Base-by-base conservation (phyloP, 1,139 yeast genomes). In the Arxiozyma slooffiae region DNA sequence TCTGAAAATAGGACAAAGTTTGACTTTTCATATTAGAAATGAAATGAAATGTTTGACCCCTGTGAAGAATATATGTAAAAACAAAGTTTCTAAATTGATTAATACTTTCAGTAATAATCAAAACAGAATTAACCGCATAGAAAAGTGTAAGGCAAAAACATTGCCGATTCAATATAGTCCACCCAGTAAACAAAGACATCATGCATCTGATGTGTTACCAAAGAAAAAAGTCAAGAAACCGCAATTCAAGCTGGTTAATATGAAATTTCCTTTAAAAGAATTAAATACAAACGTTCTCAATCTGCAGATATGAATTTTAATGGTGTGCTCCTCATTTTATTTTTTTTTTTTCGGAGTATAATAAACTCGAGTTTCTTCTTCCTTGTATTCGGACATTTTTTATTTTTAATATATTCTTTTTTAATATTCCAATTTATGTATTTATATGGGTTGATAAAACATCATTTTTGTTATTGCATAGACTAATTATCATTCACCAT, bases 11-110 rank as follows among this genome's bases (percentile, higher is more conserved):
- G 65, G 67, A 18, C 66, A 65, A 48, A 67, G 66, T 3, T 53
- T 64, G 23, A 63, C 67, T 16, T 65, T 64, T 55, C 66, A 64
- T 44, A 50, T 61, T 37, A 61, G 59, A 38, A 57, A 60, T n/a
- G 66, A 63, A 46, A 61, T 57, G 44, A 62, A 60, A 46, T 58
- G 58, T 16, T 49, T 64, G 44, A 62, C 68, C 2, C 65, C 66
- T 20, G 51, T 64, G 7, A 61, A 59, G 44, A 62, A 63, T 9
- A 61, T 66, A 22, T 66, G 67, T 44, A 64, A 62, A 43, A 64
- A 59, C 51, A 60, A 66, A 50, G 67, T 64, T 2, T 63, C 61
- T 52, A 63, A 60, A 50, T 52, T 64, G 45, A 63, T 63, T 26
- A 63, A 64, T 45, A 63, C 61, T 34, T 50, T 50, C 37, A 44